Evolutionary conservation across 306 rosid genomes (phyloP), one percentile per base, ranked within the genome.

Genomic region (Corylus heterophylla): DNA sequence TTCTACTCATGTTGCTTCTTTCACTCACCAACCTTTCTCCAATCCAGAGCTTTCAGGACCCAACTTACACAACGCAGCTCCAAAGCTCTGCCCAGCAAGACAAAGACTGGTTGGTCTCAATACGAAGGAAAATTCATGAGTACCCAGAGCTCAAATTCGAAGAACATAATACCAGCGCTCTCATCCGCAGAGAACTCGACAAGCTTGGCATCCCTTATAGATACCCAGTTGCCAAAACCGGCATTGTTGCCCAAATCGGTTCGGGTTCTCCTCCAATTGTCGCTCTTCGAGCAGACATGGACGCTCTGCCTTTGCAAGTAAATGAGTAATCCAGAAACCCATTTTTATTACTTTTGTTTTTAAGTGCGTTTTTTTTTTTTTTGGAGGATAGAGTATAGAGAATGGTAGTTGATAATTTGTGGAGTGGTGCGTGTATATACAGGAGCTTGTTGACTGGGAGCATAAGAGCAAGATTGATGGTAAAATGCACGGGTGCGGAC

Each of bases 371-470:
- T 16, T 14, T 22, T 47, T 17, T 31, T 49, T 54, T 16, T 44
- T 47, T 59, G 2, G 8, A 8, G 31, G 52, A 18, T 49, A 11
- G 52, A 12, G 52, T 2, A 49, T 11, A 11, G 52, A 49, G 52
- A 49, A 12, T 49, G 52, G 16, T 49, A 10, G 14, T 49, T 49
- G 52, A 49, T 49, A 3, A 49, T 14, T 49, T 49, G 14, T 49
- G 52, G 51, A 49, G 52, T 49, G 75, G 78, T 64, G 42, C 25
- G 69, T 71, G 58, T 14, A 84, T 76, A 17, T 69, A 4, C 74
- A 92, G 94, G 97, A 90, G 84, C 92, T 90, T 80, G 94, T 83
- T 79, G 91, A 90, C 54, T 90, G 97, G 94, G 89, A 88, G 70
- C 87, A 90, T 74, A 88, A 84, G 89, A 92, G 97, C 83, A 92